Conservation (phyloP, 495 filamentous ascomycete species). For the Trichoderma asperelloides region DNA sequence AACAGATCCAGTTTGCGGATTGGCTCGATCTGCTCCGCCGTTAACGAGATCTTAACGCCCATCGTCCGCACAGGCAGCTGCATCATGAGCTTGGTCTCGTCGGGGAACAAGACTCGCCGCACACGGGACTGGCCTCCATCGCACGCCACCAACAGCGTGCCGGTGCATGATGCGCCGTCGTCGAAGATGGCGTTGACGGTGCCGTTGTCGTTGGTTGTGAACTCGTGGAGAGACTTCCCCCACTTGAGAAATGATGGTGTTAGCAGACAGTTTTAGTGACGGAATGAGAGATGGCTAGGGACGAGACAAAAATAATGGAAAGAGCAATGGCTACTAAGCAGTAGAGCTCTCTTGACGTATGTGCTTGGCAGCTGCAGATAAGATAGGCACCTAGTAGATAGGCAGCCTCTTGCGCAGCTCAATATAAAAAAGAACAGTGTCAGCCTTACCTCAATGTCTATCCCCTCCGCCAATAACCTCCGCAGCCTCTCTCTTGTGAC, state of each 20-base stretch:
- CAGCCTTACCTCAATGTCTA: slow-evolving; percentile 33
- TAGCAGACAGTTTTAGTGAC: neutral
- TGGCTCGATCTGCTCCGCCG: slow-evolving; percentile 21
- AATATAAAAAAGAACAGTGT: neutral
- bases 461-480: slow-evolving; percentile 35
- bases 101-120: slow-evolving; percentile 19
- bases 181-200: slow-evolving; percentile 20
- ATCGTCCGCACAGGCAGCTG: slow-evolving; percentile 22
- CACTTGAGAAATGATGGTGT: slow-evolving; percentile 14
- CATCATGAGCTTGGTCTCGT: slow-evolving; percentile 7
- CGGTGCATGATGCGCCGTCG: slow-evolving; percentile 20
- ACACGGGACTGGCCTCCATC: slow-evolving; percentile 24
- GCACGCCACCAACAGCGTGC: slow-evolving; percentile 24
- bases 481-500: slow-evolving; percentile 41
- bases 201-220: slow-evolving; percentile 15
- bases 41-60: slow-evolving; percentile 23
- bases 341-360: neutral
- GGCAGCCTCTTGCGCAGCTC: too few species aligned
- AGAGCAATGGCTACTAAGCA: neutral
- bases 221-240: slow-evolving; percentile 16
- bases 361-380: too few species aligned
- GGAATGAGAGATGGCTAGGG: neutral
- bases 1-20: slow-evolving; percentile 42
- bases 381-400: too few species aligned
- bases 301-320: neutral